Percentiles rank a stretch among this genome's conserved stretches.
Conservation (phyloP, 1,284 basidiomycete genomes). For the Ustilago crameri region DNA sequence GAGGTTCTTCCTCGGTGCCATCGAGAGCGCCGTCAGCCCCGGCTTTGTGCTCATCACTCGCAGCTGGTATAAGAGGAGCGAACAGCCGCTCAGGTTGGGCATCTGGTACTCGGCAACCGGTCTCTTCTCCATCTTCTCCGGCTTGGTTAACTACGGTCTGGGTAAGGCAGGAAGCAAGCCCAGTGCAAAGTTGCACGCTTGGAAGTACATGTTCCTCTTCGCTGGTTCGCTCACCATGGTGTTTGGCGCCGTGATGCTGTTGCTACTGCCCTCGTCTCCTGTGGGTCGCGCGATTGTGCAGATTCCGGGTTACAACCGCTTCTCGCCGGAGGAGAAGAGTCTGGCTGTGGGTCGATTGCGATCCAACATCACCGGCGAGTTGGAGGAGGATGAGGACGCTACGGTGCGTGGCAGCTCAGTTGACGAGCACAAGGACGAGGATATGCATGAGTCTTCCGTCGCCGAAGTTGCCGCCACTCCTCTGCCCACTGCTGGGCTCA, state of each 20-base stretch:
- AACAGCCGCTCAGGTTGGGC: slow-evolving; percentile 60
- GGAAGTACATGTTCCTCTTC: slow-evolving; percentile 72
- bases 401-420: slow-evolving; percentile 22
- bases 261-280: slow-evolving; percentile 70
- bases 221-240: slow-evolving; percentile 71
- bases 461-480: slow-evolving; percentile 6
- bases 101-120: slow-evolving; percentile 72
- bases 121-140: slow-evolving; percentile 69
- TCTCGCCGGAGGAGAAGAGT: slow-evolving; percentile 43
- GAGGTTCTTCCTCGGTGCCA: slow-evolving; percentile 64
- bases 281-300: slow-evolving; percentile 48
- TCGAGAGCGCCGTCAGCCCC: slow-evolving; percentile 70
- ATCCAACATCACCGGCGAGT: slow-evolving; percentile 67
- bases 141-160: slow-evolving; percentile 71
- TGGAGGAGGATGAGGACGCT: slow-evolving; percentile 62
- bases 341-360: slow-evolving; percentile 68
- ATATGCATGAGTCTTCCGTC: slow-evolving; percentile 6
- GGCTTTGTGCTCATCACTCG: slow-evolving; percentile 71
- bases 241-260: slow-evolving; percentile 70
- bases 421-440: slow-evolving; percentile 14
- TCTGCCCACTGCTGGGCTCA: slow-evolving; percentile 29
- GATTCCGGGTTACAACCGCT: slow-evolving; percentile 53
- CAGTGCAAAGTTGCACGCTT: slow-evolving; percentile 68
- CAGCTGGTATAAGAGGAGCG: slow-evolving; percentile 70
- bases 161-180: slow-evolving; percentile 65